Conservation (phyloP, 169 alveolate species). For the Plasmodium gaboni region DNA sequence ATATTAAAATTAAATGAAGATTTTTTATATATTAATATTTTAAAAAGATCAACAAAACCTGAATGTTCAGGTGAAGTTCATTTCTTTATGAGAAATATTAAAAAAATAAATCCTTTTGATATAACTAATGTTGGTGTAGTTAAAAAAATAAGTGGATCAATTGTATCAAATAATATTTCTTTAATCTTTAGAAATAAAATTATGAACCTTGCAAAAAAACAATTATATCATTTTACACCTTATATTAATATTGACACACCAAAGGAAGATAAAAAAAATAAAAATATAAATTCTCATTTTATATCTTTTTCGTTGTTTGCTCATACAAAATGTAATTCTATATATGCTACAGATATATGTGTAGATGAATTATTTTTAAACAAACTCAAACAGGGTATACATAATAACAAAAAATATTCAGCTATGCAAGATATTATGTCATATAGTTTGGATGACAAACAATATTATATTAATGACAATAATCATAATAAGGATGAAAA, state of each 20-base stretch:
- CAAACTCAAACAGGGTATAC: conserved; percentile 11
- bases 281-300: conserved; percentile 25
- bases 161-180: conserved; percentile 41
- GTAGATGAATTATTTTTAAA: conserved; percentile 19
- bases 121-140: conserved; percentile 58
- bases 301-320: conserved; percentile 72
- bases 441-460: background rate
- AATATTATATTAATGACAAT: background rate
- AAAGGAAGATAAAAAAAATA: conserved; percentile 8
- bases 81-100: conserved; percentile 64
- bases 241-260: conserved; percentile 35
- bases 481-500: background rate
- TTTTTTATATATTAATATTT: conserved; percentile 55
- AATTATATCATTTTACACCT: conserved; percentile 54
- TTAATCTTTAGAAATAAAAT: conserved; percentile 61
- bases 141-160: conserved; percentile 59
- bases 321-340: conserved; percentile 55
- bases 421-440: background rate
- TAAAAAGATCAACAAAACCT: conserved; percentile 61
- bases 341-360: conserved; percentile 60
- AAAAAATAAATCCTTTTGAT: conserved; percentile 50
- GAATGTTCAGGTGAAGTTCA: conserved; percentile 65
- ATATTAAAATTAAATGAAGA: conserved; percentile 48
- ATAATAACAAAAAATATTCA: background rate
- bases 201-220: conserved; percentile 54